Conservation (phyloP, 495 filamentous ascomycete species). For the Aspergillus saccharolyticus region DNA sequence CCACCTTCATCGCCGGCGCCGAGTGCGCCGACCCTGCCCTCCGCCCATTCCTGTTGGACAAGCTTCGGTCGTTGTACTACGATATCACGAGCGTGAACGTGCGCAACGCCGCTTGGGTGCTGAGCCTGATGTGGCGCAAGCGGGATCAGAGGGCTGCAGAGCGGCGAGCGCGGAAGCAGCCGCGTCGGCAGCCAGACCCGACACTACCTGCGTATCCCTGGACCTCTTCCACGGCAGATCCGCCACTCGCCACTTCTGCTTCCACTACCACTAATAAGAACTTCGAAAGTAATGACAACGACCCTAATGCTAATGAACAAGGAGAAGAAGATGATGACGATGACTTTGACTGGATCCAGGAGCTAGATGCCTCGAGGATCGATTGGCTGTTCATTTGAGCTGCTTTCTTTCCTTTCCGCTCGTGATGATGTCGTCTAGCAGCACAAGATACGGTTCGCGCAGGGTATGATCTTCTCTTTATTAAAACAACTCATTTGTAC, state of each 20-base stretch:
- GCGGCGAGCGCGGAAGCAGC: neutral
- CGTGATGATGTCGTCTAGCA: too few species aligned
- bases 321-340: neutral
- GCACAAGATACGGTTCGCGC: too few species aligned
- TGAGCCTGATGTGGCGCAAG: conserved; percentile 45
- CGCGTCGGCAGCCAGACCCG: too few species aligned
- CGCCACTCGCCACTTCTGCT: too few species aligned
- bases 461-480: too few species aligned
- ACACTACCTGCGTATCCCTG: too few species aligned
- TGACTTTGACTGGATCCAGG: conserved; percentile 43
- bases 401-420: conserved; percentile 2
- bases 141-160: conserved; percentile 29
- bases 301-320: neutral
- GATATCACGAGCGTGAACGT: conserved; percentile 42
- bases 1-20: conserved; percentile 44
- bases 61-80: conserved; percentile 34
- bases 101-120: conserved; percentile 43
- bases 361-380: conserved; percentile 39
- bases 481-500: too few species aligned
- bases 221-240: too few species aligned
- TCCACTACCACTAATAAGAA: too few species aligned
- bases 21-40: conserved; percentile 35
- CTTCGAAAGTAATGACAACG: neutral
- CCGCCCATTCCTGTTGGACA: conserved; percentile 33
- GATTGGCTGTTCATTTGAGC: conserved; percentile 46